phyloP scores from a whole-genome alignment of 2,329 filamentous ascomycete genomes.

The Chalaropsis ovoidea region DNA sequence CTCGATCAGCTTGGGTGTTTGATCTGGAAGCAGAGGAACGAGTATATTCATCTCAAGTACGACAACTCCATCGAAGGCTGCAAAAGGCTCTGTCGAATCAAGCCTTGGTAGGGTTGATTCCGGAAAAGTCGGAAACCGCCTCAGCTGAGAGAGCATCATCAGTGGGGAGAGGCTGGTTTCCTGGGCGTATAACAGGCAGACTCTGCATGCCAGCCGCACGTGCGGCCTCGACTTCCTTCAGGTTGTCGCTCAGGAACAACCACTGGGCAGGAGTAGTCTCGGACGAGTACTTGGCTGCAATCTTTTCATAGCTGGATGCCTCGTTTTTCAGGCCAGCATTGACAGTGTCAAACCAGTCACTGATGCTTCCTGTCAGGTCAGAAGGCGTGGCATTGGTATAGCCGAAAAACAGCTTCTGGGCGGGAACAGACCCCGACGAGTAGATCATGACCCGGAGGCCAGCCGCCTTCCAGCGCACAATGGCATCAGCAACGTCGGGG shows the following conservation, averaged over 20 bases:
- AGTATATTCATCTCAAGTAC: background rate
- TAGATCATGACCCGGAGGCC: constrained; percentile 61
- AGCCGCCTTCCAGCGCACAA: constrained; percentile 48
- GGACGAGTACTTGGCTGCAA: constrained; percentile 37
- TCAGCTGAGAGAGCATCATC: constrained; percentile 35
- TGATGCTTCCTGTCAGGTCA: constrained; percentile 51
- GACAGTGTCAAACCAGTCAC: constrained; percentile 67
- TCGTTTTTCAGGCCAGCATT: constrained; percentile 69
- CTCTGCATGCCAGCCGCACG: constrained; percentile 53
- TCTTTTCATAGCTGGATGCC: constrained; percentile 54
- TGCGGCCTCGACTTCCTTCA: constrained; percentile 57
- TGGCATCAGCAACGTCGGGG: constrained; percentile 56
- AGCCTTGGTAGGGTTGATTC: constrained; percentile 18
- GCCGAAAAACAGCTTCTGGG: constrained; percentile 69
- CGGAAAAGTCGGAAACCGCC: constrained; percentile 33
- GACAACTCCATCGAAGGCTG: background rate
- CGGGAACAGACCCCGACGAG: constrained; percentile 68
- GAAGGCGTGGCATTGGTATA: constrained; percentile 50
- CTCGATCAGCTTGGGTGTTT: background rate
- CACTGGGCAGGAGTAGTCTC: constrained; percentile 44
- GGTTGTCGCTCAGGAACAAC: constrained; percentile 74
- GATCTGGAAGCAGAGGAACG: background rate
- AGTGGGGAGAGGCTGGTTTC: constrained; percentile 54
- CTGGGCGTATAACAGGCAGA: constrained; percentile 54
- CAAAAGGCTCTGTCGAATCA: background rate